Conservation (phyloP, 1,284 basidiomycete genomes). For the Apiotrichum veenhuisii region DNA sequence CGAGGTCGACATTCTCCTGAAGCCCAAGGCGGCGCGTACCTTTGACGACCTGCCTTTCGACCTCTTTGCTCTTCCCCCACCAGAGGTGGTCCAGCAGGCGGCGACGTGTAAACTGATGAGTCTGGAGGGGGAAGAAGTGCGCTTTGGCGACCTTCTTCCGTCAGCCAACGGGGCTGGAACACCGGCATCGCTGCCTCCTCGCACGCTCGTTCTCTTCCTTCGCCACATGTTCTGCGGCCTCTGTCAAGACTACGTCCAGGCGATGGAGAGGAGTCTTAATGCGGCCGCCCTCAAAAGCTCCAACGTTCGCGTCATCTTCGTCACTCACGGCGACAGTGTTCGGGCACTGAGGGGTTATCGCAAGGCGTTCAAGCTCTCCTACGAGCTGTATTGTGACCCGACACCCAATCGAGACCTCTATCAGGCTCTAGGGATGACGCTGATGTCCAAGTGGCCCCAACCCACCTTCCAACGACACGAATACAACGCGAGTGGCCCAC, state of each 20-base stretch:
- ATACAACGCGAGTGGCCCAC: neutral
- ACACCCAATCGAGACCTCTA: conserved; percentile 31
- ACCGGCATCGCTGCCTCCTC: neutral
- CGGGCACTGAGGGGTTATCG: conserved; percentile 44
- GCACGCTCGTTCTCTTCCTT: conserved; percentile 45
- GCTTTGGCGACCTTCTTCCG: conserved; percentile 41
- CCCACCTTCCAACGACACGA: neutral
- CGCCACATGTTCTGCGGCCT: conserved; percentile 48
- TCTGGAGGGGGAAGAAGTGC: conserved; percentile 34
- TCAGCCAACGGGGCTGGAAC: neutral
- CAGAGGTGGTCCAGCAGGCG: neutral
- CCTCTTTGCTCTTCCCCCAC: neutral
- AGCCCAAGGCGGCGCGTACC: neutral
- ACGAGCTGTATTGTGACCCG: conserved; percentile 44
- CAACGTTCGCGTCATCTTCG: conserved; percentile 39
- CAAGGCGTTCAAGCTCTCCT: conserved; percentile 44
- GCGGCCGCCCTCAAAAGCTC: conserved; percentile 31
- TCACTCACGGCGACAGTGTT: conserved; percentile 44
- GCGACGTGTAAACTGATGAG: conserved; percentile 29
- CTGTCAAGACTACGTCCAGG: conserved; percentile 47
- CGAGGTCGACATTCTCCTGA: neutral
- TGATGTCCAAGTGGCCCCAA: neutral
- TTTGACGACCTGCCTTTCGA: neutral
- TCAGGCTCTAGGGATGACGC: conserved; percentile 36
- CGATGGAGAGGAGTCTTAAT: conserved; percentile 38